Conservation (phyloP, 78 protist species). For the Speleostelium caveatum region DNA sequence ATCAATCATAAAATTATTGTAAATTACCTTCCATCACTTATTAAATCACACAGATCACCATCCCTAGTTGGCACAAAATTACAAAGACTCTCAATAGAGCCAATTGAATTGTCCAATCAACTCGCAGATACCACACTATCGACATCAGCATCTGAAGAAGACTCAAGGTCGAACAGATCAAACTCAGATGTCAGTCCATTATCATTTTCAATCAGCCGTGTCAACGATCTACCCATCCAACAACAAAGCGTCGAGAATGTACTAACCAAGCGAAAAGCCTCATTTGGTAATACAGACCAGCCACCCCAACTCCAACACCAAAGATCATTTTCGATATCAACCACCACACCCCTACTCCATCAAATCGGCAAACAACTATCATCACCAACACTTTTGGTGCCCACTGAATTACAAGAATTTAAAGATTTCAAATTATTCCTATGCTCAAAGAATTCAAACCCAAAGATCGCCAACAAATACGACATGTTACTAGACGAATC, state of each 20-base stretch:
- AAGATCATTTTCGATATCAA: background rate
- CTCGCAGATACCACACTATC: background rate
- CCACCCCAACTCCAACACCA: background rate
- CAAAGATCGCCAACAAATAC: constrained; percentile 31
- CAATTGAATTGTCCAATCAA: background rate
- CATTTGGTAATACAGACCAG: background rate
- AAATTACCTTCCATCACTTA: constrained; percentile 18
- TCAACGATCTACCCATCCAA: constrained; percentile 10
- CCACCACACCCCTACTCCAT: constrained; percentile 3
- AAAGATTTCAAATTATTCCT: constrained; percentile 54
- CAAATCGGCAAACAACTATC: background rate
- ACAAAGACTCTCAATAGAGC: background rate
- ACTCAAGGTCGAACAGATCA: constrained; percentile 34
- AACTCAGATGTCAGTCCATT: constrained; percentile 51
- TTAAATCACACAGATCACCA: constrained; percentile 20
- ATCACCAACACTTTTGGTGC: too few species aligned
- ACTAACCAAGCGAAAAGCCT: constrained; percentile 4
- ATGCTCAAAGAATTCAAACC: constrained; percentile 35
- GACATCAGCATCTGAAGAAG: background rate
- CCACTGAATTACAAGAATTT: constrained; percentile 25
- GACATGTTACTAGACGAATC: constrained; percentile 40
- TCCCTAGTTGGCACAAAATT: background rate
- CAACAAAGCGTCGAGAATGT: constrained; percentile 25
- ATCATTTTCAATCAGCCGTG: constrained; percentile 16
- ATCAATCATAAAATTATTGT: constrained; percentile 52